Conservation (phyloP, 306 rosid genomes). For the Pueraria montana region DNA sequence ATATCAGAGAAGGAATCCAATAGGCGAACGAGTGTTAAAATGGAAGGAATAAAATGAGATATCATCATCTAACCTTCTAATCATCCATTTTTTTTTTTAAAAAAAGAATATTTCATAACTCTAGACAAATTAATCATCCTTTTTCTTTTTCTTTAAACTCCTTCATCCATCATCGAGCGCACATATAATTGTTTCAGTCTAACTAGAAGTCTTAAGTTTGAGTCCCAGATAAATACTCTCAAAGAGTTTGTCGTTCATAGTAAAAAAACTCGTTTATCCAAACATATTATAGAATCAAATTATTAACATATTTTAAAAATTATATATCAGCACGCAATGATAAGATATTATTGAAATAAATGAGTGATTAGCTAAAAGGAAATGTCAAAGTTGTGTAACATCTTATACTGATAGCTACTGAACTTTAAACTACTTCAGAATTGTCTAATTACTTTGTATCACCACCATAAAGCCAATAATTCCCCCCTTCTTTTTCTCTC, state of each 20-base stretch:
- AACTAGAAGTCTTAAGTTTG: no score
- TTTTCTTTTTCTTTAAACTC: background rate
- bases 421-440: background rate
- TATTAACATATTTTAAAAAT: background rate
- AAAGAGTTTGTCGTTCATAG: no score
- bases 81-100: background rate
- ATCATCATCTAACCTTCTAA: background rate
- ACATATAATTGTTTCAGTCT: no score
- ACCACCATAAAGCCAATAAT: background rate
- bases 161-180: no score
- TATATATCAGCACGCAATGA: background rate
- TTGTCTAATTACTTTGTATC: background rate
- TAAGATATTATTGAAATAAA: background rate
- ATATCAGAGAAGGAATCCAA: no score
- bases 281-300: background rate
- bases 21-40: no score
- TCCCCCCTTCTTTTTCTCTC: background rate
- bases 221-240: no score
- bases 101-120: background rate
- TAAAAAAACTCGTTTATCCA: background rate
- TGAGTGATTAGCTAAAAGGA: background rate
- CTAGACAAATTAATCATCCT: background rate
- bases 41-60: background rate
- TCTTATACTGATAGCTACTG: background rate
- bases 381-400: slow-evolving; percentile 2